Base-by-base conservation (phyloP, 192 early-diverging fungal genomes). In the Coemansia sp. region DNA sequence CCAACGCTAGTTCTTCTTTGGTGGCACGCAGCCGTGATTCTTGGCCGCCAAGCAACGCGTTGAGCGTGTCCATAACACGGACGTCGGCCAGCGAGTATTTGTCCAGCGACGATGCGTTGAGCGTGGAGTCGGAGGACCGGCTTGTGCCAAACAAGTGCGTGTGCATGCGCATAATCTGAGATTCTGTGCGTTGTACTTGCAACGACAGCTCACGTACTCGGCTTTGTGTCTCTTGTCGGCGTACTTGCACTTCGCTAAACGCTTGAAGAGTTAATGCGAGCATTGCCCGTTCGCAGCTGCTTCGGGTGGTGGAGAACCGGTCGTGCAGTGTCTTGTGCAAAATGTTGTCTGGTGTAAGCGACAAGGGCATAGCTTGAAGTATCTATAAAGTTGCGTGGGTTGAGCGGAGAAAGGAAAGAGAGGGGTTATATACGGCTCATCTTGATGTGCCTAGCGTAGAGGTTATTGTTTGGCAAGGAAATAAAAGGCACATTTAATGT, bases 311-410 rank as follows among this genome's bases (percentile, higher is more conserved):
- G 56, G 64, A 60, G 51, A 70, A 66, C 17, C 73, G 59, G 64
- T 76, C 73, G 21, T 70, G 66, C 14, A 76, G 45, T 0, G 65
- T 49, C 23, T 70, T 69, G 60, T 76, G 66, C 22, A 76, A 27
- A 3, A 70, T 62, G 55, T 69, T 58, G 37, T 76, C 73, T 48
- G 64, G 59, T 5, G 62, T 65, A 48, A 64, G 48, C 2, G 17
- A 25, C 25, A 66, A 8, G 32, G 32, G 32, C 32, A 35, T 35
- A 7, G 32, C 7, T 6, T 6, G 6, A 8, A 29, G 6, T 29
- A 7, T 35, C 32, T 35, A 35, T 35, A 35, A 9, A 8, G 8
- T 35, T 35, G 32, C 6, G 32, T 8, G 32, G 32, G 32, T 35
- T 35, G 32, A 8, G 7, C 7, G 6, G 8, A 35, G 32, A 35